Conservation (phyloP, 2,329 filamentous ascomycete species). For the Bertia moriformis region DNA sequence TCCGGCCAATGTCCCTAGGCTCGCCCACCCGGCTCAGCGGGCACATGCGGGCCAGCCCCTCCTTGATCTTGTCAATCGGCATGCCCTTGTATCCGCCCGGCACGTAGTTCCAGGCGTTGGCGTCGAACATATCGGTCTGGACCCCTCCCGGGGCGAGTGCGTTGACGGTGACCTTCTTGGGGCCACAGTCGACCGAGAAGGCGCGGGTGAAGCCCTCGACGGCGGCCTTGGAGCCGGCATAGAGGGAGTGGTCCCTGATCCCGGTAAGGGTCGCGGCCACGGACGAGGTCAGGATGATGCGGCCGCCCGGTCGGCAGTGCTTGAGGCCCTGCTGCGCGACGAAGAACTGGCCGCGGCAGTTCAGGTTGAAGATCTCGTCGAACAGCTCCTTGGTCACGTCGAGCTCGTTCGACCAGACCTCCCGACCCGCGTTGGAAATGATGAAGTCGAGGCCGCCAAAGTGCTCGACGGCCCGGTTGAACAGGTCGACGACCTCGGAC, state of each 20-base stretch:
- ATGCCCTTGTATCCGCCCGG: conserved; percentile 36
- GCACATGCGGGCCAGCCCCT: conserved; percentile 37
- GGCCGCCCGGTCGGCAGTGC: conserved; percentile 53
- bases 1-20: conserved; percentile 42
- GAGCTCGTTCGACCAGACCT: conserved; percentile 56
- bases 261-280: conserved; percentile 54
- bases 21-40: conserved; percentile 43
- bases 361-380: conserved; percentile 59
- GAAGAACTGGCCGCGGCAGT: conserved; percentile 62
- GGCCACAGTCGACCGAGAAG: conserved; percentile 58
- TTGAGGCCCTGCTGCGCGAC: conserved; percentile 63
- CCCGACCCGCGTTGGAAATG: conserved; percentile 59
- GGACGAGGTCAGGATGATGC: conserved; percentile 59
- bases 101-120: conserved; percentile 53
- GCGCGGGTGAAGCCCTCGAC: conserved; percentile 60
- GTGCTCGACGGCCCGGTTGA: conserved; percentile 47
- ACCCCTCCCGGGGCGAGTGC: conserved; percentile 60
- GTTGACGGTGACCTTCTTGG: conserved; percentile 55
- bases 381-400: conserved; percentile 58
- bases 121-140: conserved; percentile 65
- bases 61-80: conserved; percentile 35
- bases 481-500: conserved; percentile 42
- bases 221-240: conserved; percentile 59
- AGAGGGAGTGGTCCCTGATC: conserved; percentile 56
- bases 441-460: conserved; percentile 61